A percentile compares a stretch with the other conserved stretches of the same genome.
Evolutionary conservation across 208 protist genomes (phyloP).

Genomic region (Crithidia acanthocephali): DNA sequence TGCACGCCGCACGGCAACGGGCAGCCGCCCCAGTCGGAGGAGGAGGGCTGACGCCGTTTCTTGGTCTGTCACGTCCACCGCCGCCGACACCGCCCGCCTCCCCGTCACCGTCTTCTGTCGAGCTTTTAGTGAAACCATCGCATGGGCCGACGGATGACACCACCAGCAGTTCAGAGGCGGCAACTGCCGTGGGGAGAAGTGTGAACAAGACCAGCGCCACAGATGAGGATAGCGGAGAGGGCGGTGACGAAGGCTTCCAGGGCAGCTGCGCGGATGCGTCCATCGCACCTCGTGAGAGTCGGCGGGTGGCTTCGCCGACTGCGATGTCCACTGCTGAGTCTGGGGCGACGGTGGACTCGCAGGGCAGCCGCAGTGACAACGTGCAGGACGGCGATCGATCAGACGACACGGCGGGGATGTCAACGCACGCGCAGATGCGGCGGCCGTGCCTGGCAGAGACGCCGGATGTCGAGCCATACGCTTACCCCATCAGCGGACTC

Average conservation of each 20-base stretch:
- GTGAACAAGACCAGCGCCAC: background rate
- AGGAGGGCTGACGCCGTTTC: too few relatives aligned
- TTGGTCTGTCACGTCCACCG: conserved; percentile 2
- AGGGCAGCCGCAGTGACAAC: background rate
- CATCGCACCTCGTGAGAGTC: too few relatives aligned
- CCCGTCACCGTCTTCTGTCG: background rate
- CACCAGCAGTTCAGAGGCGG: background rate
- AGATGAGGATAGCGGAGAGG: background rate
- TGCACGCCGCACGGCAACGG: background rate
- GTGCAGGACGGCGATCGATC: background rate
- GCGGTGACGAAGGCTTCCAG: too few relatives aligned
- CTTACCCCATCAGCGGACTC: background rate
- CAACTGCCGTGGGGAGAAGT: background rate
- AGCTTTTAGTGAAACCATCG: background rate
- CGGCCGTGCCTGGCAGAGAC: background rate
- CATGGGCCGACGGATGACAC: conserved; percentile 1
- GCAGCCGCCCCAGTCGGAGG: background rate
- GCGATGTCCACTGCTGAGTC: too few relatives aligned
- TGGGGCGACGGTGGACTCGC: background rate
- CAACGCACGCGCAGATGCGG: background rate
- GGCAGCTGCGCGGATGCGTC: too few relatives aligned
- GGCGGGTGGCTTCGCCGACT: too few relatives aligned
- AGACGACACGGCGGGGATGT: background rate
- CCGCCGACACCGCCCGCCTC: too few relatives aligned
- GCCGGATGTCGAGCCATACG: conserved; percentile 11